These are phyloP conservation scores for Dactylonectria macrodidyma DNA, from an alignment of 2,329 filamentous ascomycete genomes.

Conservation along the genomic window DNA sequence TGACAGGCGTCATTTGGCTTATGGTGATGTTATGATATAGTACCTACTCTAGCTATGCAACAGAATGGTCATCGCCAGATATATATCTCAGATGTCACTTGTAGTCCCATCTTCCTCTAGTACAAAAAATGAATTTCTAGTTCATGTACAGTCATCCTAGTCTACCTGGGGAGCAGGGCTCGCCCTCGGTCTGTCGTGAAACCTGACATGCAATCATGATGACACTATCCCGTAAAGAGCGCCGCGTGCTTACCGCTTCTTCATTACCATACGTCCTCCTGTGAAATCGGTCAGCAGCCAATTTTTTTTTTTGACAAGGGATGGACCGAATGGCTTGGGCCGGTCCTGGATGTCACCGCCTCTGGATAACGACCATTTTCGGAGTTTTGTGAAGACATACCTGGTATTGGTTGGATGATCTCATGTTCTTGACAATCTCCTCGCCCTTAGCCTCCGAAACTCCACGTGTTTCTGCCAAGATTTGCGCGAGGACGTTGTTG, in stretches of 20 bases:
- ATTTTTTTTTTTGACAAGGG: conserved; percentile 4
- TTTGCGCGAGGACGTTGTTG: conserved; percentile 87
- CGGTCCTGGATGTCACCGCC: conserved; percentile 8
- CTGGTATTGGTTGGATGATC: conserved; percentile 95
- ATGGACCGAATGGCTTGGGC: neutral
- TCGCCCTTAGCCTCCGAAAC: conserved; percentile 90
- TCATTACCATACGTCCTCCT: conserved; percentile 83
- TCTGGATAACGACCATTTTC: neutral
- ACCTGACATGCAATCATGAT: conserved; percentile 42
- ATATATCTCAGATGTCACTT: conserved; percentile 33
- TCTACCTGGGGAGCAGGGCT: conserved; percentile 42
- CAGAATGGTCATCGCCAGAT: conserved; percentile 35
- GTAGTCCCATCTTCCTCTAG: conserved; percentile 38
- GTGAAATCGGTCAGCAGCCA: conserved; percentile 39
- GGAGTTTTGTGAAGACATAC: conserved; percentile 62
- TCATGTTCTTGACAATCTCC: conserved; percentile 97
- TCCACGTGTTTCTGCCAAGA: conserved; percentile 87
- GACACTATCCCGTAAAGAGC: conserved; percentile 41
- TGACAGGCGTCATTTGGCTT: neutral
- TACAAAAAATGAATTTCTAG: conserved; percentile 40
- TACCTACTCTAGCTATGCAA: conserved; percentile 7
- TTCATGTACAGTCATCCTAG: conserved; percentile 43
- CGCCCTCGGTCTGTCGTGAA: conserved; percentile 35
- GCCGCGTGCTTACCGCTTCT: conserved; percentile 26
- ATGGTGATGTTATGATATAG: conserved; percentile 11